Percentiles rank a stretch among this genome's conserved stretches.
phyloP scores from a whole-genome alignment of 345 rosid species.

The Orychophragmus violaceus region DNA sequence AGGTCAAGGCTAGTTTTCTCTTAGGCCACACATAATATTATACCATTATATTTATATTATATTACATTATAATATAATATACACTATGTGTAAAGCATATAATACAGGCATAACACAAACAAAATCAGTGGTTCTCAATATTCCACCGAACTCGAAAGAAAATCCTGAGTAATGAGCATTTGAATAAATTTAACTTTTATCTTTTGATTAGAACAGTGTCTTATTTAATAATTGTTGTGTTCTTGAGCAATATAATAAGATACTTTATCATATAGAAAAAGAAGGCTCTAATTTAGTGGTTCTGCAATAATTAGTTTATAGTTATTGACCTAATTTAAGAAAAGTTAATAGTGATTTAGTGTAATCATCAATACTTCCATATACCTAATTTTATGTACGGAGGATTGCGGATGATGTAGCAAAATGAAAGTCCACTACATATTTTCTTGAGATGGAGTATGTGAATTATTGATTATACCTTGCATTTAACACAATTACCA shows the following conservation, averaged over 20 bases:
- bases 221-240: not conserved
- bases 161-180: not conserved
- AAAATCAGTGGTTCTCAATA: conserved; percentile 9
- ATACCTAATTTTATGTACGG: conserved; percentile 17
- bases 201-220: not conserved
- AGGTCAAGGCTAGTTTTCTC: conserved; percentile 28
- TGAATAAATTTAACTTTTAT: not conserved
- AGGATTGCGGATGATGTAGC: not conserved
- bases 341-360: not conserved
- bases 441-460: not conserved
- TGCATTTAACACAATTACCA: not conserved
- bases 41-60: too few relatives aligned
- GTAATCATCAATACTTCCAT: not conserved
- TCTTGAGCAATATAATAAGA: not conserved
- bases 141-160: conserved; percentile 16
- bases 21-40: conserved; percentile 16
- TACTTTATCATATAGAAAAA: not conserved
- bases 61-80: not conserved
- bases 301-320: not conserved
- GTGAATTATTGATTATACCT: not conserved
- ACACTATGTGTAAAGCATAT: conserved; percentile 27
- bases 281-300: not conserved
- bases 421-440: not conserved
- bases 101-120: conserved; percentile 25
- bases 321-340: not conserved